Base-by-base conservation (phyloP, 2,329 filamentous ascomycete species). In the Emergomyces orientalis region DNA sequence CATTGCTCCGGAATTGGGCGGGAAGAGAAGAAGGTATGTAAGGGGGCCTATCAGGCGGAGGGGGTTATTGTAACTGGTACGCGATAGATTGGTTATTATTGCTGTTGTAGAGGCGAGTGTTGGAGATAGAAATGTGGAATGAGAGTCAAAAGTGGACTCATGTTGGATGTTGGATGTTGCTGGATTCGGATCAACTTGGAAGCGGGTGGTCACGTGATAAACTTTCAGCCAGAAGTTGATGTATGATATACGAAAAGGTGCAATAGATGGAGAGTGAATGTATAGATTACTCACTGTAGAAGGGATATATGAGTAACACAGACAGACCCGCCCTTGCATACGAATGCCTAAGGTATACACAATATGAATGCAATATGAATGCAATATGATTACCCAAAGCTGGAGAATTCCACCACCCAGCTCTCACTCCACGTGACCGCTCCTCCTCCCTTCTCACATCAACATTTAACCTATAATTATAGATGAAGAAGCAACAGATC, bases 21-120 rank as follows among this genome's bases (percentile, higher is more conserved):
- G 65, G 68, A 67, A 65, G 65, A 64, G 64, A 61, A 4, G 56
- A 60, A 27, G 66, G 65, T 65, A 62, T 62, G 66, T 47, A 43
- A 22, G 39, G 17, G 27, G 51, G 65, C 67, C 64, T 62, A 65
- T 68, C 65, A 65, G 65, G 64, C 22, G 13, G 63, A 67, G 25
- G 51, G 51, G 14, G 19, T 32, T 34, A 27, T 9, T 27, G 25
- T 49, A 27, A 22, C 22, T 49, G 47, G 37, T 39, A 39, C 13
- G 4, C 37, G 13, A 39, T 39, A 39, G 11, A 39, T 39, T 13
- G 9, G 9, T 8, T 11, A 1, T 49, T 13, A 22, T 7, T 49
- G 2, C 37, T 27, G 22, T 27, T 49, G 47, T 27, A 14, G 22
- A 49, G 45, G 22, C 2, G 11, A 25, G 27, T 49, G 47, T 49